phyloP scores from a whole-genome alignment of 2,329 filamentous ascomycete species.

The Rhinocladiella mackenziei region DNA sequence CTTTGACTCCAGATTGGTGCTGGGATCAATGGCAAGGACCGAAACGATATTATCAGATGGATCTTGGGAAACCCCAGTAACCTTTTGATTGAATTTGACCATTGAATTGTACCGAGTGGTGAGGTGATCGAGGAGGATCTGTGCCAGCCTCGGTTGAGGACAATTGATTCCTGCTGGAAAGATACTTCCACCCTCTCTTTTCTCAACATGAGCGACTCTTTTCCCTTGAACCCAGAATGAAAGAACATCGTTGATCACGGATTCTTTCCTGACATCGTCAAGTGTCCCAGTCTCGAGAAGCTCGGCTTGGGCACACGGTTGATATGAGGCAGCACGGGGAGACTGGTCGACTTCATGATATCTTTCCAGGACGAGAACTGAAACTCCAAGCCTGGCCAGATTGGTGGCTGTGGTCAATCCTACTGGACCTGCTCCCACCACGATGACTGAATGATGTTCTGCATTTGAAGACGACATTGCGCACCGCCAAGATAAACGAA shows the following conservation, averaged over 20 bases:
- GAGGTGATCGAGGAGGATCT: slow-evolving; percentile 17
- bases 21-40: slow-evolving; percentile 12
- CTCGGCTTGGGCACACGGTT: slow-evolving; percentile 23
- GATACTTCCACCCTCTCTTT: slow-evolving; percentile 40
- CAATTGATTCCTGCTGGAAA: slow-evolving; percentile 40
- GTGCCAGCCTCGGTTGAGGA: slow-evolving; percentile 19
- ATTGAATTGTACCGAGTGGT: slow-evolving; percentile 18
- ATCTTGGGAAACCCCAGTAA: slow-evolving; percentile 14
- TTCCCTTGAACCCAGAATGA: slow-evolving; percentile 21
- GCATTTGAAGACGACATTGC: slow-evolving; percentile 6
- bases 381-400: slow-evolving; percentile 18
- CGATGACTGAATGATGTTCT: slow-evolving; percentile 17
- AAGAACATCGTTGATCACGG: slow-evolving; percentile 22
- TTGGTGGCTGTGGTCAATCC: slow-evolving; percentile 21
- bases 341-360: slow-evolving; percentile 20
- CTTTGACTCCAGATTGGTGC: slow-evolving; percentile 12
- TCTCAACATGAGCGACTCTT: slow-evolving; percentile 21
- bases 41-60: slow-evolving; percentile 8
- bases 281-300: slow-evolving; percentile 21
- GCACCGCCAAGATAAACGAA: no score
- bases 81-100: slow-evolving; percentile 20
- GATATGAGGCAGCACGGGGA: slow-evolving; percentile 23
- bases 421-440: slow-evolving; percentile 21
- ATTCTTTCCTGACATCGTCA: slow-evolving; percentile 20
- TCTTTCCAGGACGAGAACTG: slow-evolving; percentile 20